Evolutionary conservation across 2,329 filamentous ascomycete genomes (phyloP), one percentile per base, ranked within the genome.

Genomic region (Colletotrichum gloeosporioides): DNA sequence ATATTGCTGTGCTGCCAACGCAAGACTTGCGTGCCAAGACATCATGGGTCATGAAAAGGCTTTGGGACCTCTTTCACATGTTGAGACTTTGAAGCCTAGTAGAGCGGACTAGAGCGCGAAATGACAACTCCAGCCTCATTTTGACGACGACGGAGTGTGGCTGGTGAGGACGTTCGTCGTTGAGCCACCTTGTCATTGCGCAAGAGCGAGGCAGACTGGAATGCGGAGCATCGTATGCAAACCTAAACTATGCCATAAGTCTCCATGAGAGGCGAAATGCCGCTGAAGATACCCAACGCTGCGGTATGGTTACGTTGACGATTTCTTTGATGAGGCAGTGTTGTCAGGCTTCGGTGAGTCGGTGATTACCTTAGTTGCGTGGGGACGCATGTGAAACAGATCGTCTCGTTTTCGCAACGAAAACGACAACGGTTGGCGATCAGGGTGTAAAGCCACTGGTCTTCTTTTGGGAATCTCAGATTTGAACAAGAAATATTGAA

Each of bases 41-140:
- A 53, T 22, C 0, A 2, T 4, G 44, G 44, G 2, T 53, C n/a
- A 3, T 53, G 6, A 0, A 22, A 13, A 53, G 44, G 12, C 0
- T 13, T 53, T 22, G n/a, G 4, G n/a, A 53, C n/a, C 4, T 53
- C 12, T 4, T 3, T 13, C 2, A 25, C 12, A 4, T 25, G n/a
- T 13, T 22, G 6, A 22, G 44, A 13, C 6, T 2, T 49, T 12
- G 18, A n/a, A 49, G 18, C 39, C 36, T 44, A 44, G 36, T 7
- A 49, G 18, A 49, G 6, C 3, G n/a, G 6, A 22, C n/a, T 22
- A 22, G 0, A 53, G 44, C n/a, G 0, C 4, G 0, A 8, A 13
- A 0, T 22, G n/a, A 53, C 1, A 22, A 25, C 44, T 53, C 10
- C n/a, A 53, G 44, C 44, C 44, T 8, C 44, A 13, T 22, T 13